Percentiles rank a stretch among this genome's conserved stretches.
phyloP scores from a whole-genome alignment of 2,329 filamentous ascomycete genomes.

The Colletotrichum higginsianum region DNA sequence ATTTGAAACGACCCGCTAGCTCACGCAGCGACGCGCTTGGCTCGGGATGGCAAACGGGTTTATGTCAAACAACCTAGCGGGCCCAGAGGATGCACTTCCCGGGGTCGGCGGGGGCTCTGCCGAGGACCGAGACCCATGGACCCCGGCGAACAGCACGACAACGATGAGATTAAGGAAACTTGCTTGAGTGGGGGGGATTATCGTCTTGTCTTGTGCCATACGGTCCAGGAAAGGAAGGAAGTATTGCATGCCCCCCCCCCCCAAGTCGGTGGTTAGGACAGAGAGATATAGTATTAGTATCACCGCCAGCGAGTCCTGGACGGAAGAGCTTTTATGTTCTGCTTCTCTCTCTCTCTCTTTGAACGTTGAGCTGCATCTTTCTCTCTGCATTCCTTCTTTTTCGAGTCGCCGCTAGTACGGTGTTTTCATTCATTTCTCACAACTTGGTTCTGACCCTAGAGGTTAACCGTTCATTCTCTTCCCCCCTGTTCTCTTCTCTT shows the following conservation, averaged over 20 bases:
- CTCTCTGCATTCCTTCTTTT: constrained; percentile 30
- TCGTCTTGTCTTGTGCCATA: not conserved
- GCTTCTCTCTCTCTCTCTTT: not conserved
- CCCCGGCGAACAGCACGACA: constrained; percentile 11
- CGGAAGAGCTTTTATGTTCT: too few relatives aligned
- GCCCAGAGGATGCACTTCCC: constrained; percentile 29
- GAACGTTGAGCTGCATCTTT: constrained; percentile 24
- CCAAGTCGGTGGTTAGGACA: not conserved
- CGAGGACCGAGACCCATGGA: constrained; percentile 32
- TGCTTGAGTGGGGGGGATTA: constrained; percentile 25
- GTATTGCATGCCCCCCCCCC: too few relatives aligned
- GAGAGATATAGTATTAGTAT: constrained; percentile 27
- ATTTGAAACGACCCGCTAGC: constrained; percentile 32
- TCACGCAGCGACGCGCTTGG: constrained; percentile 24
- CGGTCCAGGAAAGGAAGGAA: not conserved
- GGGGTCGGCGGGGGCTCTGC: constrained; percentile 27
- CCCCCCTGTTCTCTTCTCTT: constrained; percentile 1
- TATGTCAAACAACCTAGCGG: constrained; percentile 36
- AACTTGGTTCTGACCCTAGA: constrained; percentile 25
- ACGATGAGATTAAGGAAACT: constrained; percentile 31
- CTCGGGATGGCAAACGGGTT: constrained; percentile 21
- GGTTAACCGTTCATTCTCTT: constrained; percentile 32
- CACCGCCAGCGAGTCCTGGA: not conserved
- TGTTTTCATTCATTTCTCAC: constrained; percentile 35
- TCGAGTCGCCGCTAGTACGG: constrained; percentile 35